A percentile compares a stretch with the other conserved stretches of the same genome.
Conservation (phyloP, 2,329 filamentous ascomycete genomes). For the Malbranchea zuffiana region DNA sequence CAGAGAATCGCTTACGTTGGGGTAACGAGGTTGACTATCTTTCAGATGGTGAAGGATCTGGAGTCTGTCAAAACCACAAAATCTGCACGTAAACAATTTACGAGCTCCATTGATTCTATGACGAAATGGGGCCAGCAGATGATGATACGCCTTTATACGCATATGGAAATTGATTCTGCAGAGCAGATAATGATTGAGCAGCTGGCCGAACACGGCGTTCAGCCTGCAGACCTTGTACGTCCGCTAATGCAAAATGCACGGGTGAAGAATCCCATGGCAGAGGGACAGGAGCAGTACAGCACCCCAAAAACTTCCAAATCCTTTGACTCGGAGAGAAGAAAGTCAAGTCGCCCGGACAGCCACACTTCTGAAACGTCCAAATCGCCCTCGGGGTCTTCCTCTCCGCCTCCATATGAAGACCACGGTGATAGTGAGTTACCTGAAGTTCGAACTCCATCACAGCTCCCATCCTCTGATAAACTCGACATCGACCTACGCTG, state of each 20-base stretch:
- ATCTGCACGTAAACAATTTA: constrained; percentile 59
- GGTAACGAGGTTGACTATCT: constrained; percentile 69
- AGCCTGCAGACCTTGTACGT: constrained; percentile 70
- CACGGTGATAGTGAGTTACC: constrained; percentile 61
- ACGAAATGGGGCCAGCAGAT: constrained; percentile 98
- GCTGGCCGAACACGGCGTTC: constrained; percentile 79
- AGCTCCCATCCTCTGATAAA: constrained; percentile 68
- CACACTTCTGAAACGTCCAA: constrained; percentile 29
- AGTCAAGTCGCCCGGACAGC: constrained; percentile 14
- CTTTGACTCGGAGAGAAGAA: background rate
- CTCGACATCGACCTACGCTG: constrained; percentile 94
- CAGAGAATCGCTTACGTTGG: constrained; percentile 96
- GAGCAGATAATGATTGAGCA: constrained; percentile 99
- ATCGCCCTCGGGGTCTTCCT: constrained; percentile 35
- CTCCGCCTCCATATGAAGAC: constrained; percentile 46
- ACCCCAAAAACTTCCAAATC: background rate
- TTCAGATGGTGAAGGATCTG: constrained; percentile 60
- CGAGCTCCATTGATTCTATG: constrained; percentile 61
- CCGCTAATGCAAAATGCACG: constrained; percentile 83
- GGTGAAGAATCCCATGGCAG: constrained; percentile 83
- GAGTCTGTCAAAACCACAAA: constrained; percentile 52
- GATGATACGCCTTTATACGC: constrained; percentile 86
- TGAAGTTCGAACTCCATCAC: constrained; percentile 68
- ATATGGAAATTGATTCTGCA: constrained; percentile 83
- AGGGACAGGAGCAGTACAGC: constrained; percentile 20